Conservation (phyloP, 176 grass and related monocot species). For the maize (Zea mays) region Zm-B73-REFERENCE-NAM-5.0 NC_050105.1:115717501-115718000, state of each 20-base stretch:
- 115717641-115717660: background rate
- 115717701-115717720: too few species aligned
- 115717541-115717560: conserved; percentile 35
- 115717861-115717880: conserved; percentile 32
- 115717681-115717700: background rate
- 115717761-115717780: background rate
- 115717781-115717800: background rate
- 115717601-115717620: conserved; percentile 46
- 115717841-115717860: too few species aligned
- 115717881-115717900: background rate
- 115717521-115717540: conserved; percentile 66
- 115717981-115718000: too few species aligned
- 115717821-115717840: too few species aligned
- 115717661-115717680: background rate
- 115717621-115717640: background rate
- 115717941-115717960: conserved; percentile 34
- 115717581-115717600: conserved; percentile 45
- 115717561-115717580: conserved; percentile 38
- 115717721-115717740: too few species aligned
- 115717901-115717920: background rate
- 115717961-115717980: conserved; percentile 27
- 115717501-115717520: conserved; percentile 85
- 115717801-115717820: conserved; percentile 28
- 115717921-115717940: conserved; percentile 5
- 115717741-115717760: background rate